These are phyloP conservation scores for Aspergillus sp. DNA, from an alignment of 2,329 filamentous ascomycete species.

Conservation along the genomic window DNA sequence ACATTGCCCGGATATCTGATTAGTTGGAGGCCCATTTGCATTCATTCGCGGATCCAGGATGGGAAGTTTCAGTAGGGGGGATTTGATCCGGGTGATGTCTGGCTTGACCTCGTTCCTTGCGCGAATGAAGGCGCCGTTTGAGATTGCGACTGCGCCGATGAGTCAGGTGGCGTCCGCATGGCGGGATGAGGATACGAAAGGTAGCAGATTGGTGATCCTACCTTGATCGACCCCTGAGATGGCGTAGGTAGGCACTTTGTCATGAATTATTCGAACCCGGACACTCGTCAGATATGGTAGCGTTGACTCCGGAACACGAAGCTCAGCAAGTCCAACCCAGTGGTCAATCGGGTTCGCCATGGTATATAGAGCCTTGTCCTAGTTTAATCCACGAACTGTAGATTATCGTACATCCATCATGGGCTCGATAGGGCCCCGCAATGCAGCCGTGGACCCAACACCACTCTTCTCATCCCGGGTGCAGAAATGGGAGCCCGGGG, in stretches of 20 bases:
- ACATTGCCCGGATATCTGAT: too few species aligned
- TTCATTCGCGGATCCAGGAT: constrained; percentile 1
- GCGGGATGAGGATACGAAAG: not conserved
- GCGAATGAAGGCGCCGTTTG: not conserved
- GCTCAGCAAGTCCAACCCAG: too few species aligned
- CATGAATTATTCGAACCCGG: not conserved
- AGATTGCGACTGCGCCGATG: not conserved
- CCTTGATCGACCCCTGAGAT: not conserved
- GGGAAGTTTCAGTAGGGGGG: constrained; percentile 3
- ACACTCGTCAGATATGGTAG: too few species aligned
- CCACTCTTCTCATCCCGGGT: not conserved
- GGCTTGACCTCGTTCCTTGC: not conserved
- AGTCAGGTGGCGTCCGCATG: not conserved
- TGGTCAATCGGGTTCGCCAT: too few species aligned
- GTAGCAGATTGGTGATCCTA: not conserved
- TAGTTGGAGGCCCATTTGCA: too few species aligned
- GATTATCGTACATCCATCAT: not conserved
- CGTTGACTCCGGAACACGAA: too few species aligned
- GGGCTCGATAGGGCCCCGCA: not conserved
- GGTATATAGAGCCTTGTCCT: too few species aligned
- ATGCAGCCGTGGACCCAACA: not conserved
- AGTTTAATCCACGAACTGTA: too few species aligned
- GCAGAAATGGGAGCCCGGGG: not conserved
- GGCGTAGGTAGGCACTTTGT: not conserved
- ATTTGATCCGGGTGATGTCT: constrained; percentile 1